Percentiles rank a stretch among this genome's conserved stretches.
Evolutionary conservation across 805 yeast genomes (phyloP).

Genomic region (Pichia heedii): DNA sequence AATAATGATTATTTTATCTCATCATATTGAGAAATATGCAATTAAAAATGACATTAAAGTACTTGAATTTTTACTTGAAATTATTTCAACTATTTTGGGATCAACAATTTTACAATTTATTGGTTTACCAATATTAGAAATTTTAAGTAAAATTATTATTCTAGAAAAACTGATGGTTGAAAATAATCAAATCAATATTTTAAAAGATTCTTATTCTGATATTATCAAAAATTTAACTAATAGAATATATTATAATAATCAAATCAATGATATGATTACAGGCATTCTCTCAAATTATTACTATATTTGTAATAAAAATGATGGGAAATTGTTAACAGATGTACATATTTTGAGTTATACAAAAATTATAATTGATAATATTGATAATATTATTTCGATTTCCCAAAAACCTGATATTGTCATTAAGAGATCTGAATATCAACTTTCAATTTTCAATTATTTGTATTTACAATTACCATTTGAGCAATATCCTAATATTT

Average conservation of each 20-base stretch:
- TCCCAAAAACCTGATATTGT: conserved; percentile 23
- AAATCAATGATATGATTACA: conserved; percentile 69
- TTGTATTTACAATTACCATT: conserved; percentile 23
- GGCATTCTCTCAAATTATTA: conserved; percentile 47
- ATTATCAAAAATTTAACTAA: conserved; percentile 64
- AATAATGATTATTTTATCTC: conserved; percentile 11
- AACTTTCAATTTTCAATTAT: conserved; percentile 36
- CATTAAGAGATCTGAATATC: conserved; percentile 35
- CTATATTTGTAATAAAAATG: conserved; percentile 18
- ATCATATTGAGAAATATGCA: conserved; percentile 43
- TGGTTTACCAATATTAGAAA: conserved; percentile 79
- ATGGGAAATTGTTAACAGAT: conserved; percentile 6
- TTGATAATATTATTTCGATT: conserved; percentile 19
- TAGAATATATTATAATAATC: conserved; percentile 81
- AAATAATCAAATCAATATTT: conserved; percentile 25
- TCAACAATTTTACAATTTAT: conserved; percentile 70
- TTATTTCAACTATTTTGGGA: conserved; percentile 44
- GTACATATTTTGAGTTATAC: conserved; percentile 15
- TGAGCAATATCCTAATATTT: conserved; percentile 11
- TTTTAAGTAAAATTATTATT: conserved; percentile 48
- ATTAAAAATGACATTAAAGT: conserved; percentile 7
- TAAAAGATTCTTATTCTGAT: conserved; percentile 33
- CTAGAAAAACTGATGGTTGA: conserved; percentile 33
- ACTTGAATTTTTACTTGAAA: conserved; percentile 17
- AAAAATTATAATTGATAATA: conserved; percentile 17